Percentiles rank a stretch among this genome's conserved stretches.
These are phyloP conservation scores for Plantago elongata DNA, from an alignment of 257 asterid species.

Conservation along the genomic window DNA sequence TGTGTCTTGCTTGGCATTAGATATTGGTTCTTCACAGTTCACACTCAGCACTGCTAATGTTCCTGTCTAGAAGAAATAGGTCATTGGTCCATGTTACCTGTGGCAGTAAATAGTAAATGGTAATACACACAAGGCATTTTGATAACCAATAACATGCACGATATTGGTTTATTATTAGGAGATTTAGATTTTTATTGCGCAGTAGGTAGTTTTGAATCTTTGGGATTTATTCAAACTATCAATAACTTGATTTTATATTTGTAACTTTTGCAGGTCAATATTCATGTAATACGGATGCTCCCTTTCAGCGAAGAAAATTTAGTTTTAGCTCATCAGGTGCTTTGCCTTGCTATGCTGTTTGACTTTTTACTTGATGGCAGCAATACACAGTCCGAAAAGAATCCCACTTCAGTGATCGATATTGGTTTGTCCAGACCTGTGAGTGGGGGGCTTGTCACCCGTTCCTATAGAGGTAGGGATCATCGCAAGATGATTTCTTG, in stretches of 20 bases:
- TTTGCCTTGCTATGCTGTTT: conserved; percentile 82
- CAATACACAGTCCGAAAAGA: conserved; percentile 36
- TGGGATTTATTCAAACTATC: not conserved
- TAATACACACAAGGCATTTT: no score
- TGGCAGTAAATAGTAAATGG: no score
- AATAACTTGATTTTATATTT: conserved; percentile 3
- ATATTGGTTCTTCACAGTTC: no score
- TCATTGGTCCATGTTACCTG: no score
- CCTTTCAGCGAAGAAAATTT: conserved; percentile 59
- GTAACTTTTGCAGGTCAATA: conserved; percentile 58
- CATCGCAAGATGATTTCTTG: conserved; percentile 90
- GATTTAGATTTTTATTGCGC: not conserved
- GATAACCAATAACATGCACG: not conserved
- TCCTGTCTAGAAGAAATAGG: no score
- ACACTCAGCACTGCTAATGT: no score
- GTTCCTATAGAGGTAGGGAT: conserved; percentile 89
- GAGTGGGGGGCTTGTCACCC: conserved; percentile 52
- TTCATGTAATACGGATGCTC: conserved; percentile 54
- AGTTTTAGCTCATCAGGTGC: conserved; percentile 73
- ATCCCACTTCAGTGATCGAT: conserved; percentile 59
- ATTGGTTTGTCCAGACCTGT: conserved; percentile 77
- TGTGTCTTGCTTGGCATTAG: no score
- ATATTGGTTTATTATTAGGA: not conserved
- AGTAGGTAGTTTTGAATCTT: not conserved
- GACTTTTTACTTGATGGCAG: conserved; percentile 66